phyloP scores from a whole-genome alignment of 768 basidiomycete genomes.

The Trametes gibbosa region DNA sequence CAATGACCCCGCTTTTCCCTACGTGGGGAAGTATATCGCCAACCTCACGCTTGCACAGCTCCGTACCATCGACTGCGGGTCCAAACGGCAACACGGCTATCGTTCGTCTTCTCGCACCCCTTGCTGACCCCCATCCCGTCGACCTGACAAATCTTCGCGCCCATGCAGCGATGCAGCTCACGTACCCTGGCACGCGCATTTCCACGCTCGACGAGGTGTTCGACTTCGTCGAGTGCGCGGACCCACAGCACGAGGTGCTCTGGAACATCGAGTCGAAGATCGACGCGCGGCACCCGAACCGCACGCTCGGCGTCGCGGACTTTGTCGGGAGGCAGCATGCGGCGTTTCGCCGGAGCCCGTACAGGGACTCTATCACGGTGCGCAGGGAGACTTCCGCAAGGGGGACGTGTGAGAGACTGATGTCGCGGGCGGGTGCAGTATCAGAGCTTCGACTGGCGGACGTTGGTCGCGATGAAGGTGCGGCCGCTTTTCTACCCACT shows the following conservation, averaged over 20 bases:
- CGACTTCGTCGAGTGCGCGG: slow-evolving; percentile 71
- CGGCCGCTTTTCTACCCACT: neutral
- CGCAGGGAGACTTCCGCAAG: slow-evolving; percentile 18
- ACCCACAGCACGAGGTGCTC: slow-evolving; percentile 54
- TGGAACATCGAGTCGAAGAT: slow-evolving; percentile 85
- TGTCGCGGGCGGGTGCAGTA: slow-evolving; percentile 40
- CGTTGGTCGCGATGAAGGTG: slow-evolving; percentile 70
- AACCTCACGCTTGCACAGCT: slow-evolving; percentile 78
- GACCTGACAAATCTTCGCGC: neutral
- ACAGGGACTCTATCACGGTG: slow-evolving; percentile 62
- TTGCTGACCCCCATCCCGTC: neutral
- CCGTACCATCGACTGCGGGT: slow-evolving; percentile 80
- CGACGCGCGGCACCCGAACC: slow-evolving; percentile 49
- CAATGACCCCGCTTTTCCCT: slow-evolving; percentile 63
- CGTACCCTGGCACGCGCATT: slow-evolving; percentile 67
- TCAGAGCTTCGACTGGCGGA: slow-evolving; percentile 84
- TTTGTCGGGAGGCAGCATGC: slow-evolving; percentile 64
- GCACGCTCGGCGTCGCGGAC: slow-evolving; percentile 51
- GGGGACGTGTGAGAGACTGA: neutral
- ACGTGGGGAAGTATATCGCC: slow-evolving; percentile 75
- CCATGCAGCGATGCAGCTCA: slow-evolving; percentile 59
- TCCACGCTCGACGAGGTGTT: slow-evolving; percentile 75
- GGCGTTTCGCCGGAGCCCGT: slow-evolving; percentile 57
- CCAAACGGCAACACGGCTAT: slow-evolving; percentile 53
- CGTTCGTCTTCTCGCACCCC: slow-evolving; percentile 41